Evolutionary conservation across 768 basidiomycete species (phyloP).

Genomic region (Phaeolepiota aurea): DNA sequence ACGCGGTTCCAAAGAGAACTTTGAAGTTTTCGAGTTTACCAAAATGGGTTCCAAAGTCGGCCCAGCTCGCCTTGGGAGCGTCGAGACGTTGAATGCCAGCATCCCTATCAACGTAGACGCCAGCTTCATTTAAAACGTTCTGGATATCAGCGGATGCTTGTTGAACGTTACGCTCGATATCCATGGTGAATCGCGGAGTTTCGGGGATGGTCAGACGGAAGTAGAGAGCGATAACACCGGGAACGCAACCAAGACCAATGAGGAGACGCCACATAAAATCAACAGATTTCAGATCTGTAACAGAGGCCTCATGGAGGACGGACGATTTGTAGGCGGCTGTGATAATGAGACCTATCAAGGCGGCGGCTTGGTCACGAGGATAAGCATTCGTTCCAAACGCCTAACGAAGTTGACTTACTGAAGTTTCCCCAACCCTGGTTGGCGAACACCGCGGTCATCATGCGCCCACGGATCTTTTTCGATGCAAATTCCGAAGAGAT

Average conservation of each 20-base stretch:
- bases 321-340: slow-evolving; percentile 60
- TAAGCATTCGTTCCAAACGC: too few relatives aligned
- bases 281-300: slow-evolving; percentile 35
- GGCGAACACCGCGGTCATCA: slow-evolving; percentile 88
- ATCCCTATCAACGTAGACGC: slow-evolving; percentile 34
- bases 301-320: slow-evolving; percentile 32
- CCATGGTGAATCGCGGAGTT: slow-evolving; percentile 88
- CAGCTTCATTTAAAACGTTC: slow-evolving; percentile 51
- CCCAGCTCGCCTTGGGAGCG: slow-evolving; percentile 58
- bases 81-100: slow-evolving; percentile 44
- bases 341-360: slow-evolving; percentile 56
- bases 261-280: slow-evolving; percentile 83
- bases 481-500: slow-evolving; percentile 88
- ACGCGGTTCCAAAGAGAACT: slow-evolving; percentile 68
- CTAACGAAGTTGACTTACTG: too few relatives aligned
- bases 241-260: slow-evolving; percentile 83
- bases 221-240: slow-evolving; percentile 75
- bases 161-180: slow-evolving; percentile 77
- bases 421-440: slow-evolving; percentile 86
- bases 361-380: too few relatives aligned
- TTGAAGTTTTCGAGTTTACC: slow-evolving; percentile 72
- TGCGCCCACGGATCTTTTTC: slow-evolving; percentile 66
- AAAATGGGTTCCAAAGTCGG: slow-evolving; percentile 67
- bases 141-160: slow-evolving; percentile 72
- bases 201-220: slow-evolving; percentile 92